phyloP scores from a whole-genome alignment of 176 grass and related monocot species.

The Saccharum spontaneum region DNA sequence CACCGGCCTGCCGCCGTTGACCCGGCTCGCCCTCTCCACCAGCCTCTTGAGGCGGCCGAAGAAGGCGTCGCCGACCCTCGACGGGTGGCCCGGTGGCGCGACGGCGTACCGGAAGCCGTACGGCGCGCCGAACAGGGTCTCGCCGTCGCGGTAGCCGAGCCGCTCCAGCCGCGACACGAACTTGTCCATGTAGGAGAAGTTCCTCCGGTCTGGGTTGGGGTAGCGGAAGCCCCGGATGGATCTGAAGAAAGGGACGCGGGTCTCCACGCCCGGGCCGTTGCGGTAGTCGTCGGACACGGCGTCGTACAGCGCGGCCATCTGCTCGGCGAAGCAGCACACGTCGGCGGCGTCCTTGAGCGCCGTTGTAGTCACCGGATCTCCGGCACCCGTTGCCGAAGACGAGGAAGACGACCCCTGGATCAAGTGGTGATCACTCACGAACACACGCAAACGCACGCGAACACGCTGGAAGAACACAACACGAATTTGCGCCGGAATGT shows the following conservation, averaged over 20 bases:
- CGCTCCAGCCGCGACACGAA: slow-evolving; percentile 36
- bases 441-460: too few species aligned
- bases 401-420: too few species aligned
- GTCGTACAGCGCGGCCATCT: slow-evolving; percentile 40
- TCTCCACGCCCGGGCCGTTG: slow-evolving; percentile 46
- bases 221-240: slow-evolving; percentile 28
- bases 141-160: slow-evolving; percentile 44
- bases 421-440: too few species aligned
- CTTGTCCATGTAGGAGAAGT: slow-evolving; percentile 39
- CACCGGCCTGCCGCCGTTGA: slow-evolving; percentile 26
- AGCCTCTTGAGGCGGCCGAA: slow-evolving; percentile 27
- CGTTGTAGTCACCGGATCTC: too few species aligned
- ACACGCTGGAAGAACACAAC: too few species aligned
- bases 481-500: too few species aligned
- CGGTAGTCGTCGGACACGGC: slow-evolving; percentile 41
- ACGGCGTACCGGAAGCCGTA: slow-evolving; percentile 65
- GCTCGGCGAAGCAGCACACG: slow-evolving; percentile 48
- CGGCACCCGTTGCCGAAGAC: too few species aligned
- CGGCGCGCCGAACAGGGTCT: slow-evolving; percentile 53
- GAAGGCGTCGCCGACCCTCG: slow-evolving; percentile 18
- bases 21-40: slow-evolving; percentile 29
- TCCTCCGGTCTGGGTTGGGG: slow-evolving; percentile 28
- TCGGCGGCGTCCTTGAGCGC: slow-evolving; percentile 22
- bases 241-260: slow-evolving; percentile 53
- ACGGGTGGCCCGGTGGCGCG: slow-evolving; percentile 27